These are phyloP conservation scores for Furcasterigmium sp. DNA, from an alignment of 2,329 filamentous ascomycete genomes.

Conservation along the genomic window DNA sequence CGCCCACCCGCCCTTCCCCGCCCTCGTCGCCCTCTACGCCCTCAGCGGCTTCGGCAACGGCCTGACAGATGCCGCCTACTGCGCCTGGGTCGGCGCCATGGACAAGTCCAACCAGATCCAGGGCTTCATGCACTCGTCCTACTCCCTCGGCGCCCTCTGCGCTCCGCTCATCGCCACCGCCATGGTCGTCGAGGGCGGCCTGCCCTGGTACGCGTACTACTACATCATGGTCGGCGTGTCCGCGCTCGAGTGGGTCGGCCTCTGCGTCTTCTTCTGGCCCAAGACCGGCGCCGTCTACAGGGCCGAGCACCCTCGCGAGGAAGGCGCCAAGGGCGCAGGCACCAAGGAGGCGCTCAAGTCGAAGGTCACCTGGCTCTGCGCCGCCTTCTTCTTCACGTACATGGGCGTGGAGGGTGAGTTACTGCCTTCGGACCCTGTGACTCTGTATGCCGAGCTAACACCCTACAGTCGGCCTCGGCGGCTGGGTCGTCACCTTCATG, in stretches of 20 bases:
- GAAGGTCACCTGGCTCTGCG: conserved; percentile 59
- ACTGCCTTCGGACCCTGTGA: too few relatives aligned
- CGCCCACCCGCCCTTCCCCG: conserved; percentile 59
- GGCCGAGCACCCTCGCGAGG: conserved; percentile 24
- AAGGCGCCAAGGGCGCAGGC: conserved; percentile 19
- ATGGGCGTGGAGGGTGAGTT: conserved; percentile 61
- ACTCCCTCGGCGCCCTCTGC: conserved; percentile 60
- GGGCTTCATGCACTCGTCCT: conserved; percentile 60
- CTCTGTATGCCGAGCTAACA: too few relatives aligned
- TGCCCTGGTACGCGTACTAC: conserved; percentile 66
- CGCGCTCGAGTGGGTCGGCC: conserved; percentile 48
- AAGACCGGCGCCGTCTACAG: conserved; percentile 51
- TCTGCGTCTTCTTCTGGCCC: conserved; percentile 52
- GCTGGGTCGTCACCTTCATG: conserved; percentile 81
- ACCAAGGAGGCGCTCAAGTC: conserved; percentile 33
- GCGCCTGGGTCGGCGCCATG: conserved; percentile 56
- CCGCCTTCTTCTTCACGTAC: conserved; percentile 67
- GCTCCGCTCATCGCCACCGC: conserved; percentile 61
- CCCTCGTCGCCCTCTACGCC: conserved; percentile 56
- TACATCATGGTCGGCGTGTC: conserved; percentile 60
- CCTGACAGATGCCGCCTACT: conserved; percentile 47
- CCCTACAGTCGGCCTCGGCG: conserved; percentile 62
- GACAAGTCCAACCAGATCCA: conserved; percentile 62
- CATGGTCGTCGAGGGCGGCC: conserved; percentile 53
- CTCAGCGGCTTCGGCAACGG: conserved; percentile 65